Percentiles rank a stretch among this genome's conserved stretches.
Evolutionary conservation across 768 basidiomycete species (phyloP).

Genomic region (Boletus reticulatus): DNA sequence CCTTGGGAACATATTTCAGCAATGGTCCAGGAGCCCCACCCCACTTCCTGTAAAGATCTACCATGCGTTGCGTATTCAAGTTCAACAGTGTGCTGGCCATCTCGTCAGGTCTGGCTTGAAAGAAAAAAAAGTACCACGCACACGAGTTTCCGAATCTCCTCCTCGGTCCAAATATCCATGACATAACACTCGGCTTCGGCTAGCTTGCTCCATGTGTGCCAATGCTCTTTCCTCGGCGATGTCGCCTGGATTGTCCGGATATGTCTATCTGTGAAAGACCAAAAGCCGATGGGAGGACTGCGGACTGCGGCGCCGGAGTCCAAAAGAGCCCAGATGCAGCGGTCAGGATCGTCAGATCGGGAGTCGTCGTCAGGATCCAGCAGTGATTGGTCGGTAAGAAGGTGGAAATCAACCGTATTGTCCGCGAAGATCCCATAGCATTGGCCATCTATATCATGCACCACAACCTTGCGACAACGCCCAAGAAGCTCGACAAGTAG

Average conservation of each 20-base stretch:
- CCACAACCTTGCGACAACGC: background rate
- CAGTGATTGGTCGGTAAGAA: background rate
- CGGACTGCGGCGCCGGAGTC: background rate
- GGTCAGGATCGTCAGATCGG: too few relatives aligned
- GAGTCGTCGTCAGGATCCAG: background rate
- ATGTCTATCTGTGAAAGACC: background rate
- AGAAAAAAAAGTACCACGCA: background rate
- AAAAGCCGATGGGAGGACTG: background rate
- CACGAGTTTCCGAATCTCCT: background rate
- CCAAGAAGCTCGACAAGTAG: background rate
- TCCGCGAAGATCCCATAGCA: background rate
- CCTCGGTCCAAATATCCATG: background rate
- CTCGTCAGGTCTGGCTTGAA: background rate
- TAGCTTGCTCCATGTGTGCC: background rate
- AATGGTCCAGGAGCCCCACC: background rate
- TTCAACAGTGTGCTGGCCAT: background rate
- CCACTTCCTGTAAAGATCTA: background rate
- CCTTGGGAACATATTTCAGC: too few relatives aligned
- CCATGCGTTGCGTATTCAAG: background rate
- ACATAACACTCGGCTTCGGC: background rate
- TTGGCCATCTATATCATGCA: background rate
- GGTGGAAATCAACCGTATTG: background rate
- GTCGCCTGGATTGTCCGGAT: background rate
- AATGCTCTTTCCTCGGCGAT: background rate
- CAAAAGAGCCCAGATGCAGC: background rate